A percentile compares a stretch with the other conserved stretches of the same genome.
phyloP scores from a whole-genome alignment of 148 eudicot genomes.

The Nepenthes mirabilis region DNA sequence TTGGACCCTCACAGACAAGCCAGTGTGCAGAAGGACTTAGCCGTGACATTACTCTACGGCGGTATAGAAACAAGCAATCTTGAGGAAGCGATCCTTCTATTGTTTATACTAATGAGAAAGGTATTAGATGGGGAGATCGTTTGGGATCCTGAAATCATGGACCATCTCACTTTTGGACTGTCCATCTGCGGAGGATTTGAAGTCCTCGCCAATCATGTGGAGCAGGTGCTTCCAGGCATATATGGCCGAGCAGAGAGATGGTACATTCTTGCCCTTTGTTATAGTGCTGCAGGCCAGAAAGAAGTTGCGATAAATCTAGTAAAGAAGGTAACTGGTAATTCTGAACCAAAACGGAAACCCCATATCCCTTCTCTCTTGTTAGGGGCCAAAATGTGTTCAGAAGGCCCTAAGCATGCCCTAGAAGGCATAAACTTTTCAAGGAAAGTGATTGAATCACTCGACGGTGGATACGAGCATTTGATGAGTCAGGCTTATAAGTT shows the following conservation, averaged over 20 bases:
- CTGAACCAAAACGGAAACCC: constrained; percentile 46
- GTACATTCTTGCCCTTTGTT: constrained; percentile 90
- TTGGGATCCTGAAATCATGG: constrained; percentile 66
- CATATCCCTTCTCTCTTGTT: constrained; percentile 54
- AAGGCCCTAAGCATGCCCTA: constrained; percentile 34
- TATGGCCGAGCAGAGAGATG: constrained; percentile 67
- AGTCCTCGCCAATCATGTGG: constrained; percentile 55
- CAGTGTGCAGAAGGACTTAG: constrained; percentile 62
- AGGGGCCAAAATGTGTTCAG: constrained; percentile 73
- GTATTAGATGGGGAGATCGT: constrained; percentile 43
- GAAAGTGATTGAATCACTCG: constrained; percentile 29
- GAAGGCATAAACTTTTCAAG: constrained; percentile 60
- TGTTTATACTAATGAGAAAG: constrained; percentile 56
- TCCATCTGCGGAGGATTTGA: constrained; percentile 59
- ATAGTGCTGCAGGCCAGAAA: constrained; percentile 64
- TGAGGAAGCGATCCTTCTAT: constrained; percentile 76
- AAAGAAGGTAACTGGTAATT: constrained; percentile 42
- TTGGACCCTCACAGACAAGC: constrained; percentile 51
- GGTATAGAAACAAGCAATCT: constrained; percentile 60
- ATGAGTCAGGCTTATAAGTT: constrained; percentile 50
- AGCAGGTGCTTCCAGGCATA: constrained; percentile 64
- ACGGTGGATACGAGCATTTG: constrained; percentile 37
- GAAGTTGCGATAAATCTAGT: constrained; percentile 51
- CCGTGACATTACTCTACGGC: constrained; percentile 59
- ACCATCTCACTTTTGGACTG: constrained; percentile 71